Evolutionary conservation across 2,329 filamentous ascomycete species (phyloP), one percentile per base, ranked within the genome.

Genomic region (Clarireedia paspali): DNA sequence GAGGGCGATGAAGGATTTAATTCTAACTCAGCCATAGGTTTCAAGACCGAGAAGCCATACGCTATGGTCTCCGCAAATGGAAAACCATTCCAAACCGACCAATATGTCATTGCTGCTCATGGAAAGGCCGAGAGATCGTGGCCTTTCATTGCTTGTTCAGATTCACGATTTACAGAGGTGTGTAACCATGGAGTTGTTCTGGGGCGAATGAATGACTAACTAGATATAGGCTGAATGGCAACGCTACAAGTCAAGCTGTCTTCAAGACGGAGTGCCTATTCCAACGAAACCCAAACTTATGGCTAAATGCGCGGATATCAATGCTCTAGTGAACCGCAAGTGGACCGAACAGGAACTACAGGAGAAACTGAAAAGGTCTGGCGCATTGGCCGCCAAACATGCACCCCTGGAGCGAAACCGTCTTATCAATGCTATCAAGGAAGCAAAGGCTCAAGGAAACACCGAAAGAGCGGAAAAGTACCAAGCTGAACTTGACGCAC

Each of bases 121-220:
- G 94, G 94, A 47, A 91, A 91, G 65, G 80, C 88, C 0, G 81
- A 90, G 67, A 87, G 87, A 69, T 84, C 91, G 38, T 96, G 91
- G 73, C 91, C 91, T 4, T 96, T 97, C 71, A 86, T 94, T 59
- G 86, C 87, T 60, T 91, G 92, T 68, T 97, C 94, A 0, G 91
- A 96, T 70, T 83, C 85, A 50, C 77, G 79, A 44, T 88, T 97
- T 67, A 89, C 87, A n/a, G 90, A 94, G 71, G 87, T 89, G 75
- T 61, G 77, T 70, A 47, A 17, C 20, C 44, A 23, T 17, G 17
- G 40, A 44, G 14, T 44, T n/a, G 20, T 20, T n/a, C 27, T 34
- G n/a, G 47, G 24, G 14, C 15, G 39, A 48, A 20, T 27, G 4
- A 20, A 56, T 47, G 57, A 46, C 59, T 62, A 42, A 66, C 49